phyloP scores from a whole-genome alignment of 1,284 basidiomycete genomes.

The Somion occarium region DNA sequence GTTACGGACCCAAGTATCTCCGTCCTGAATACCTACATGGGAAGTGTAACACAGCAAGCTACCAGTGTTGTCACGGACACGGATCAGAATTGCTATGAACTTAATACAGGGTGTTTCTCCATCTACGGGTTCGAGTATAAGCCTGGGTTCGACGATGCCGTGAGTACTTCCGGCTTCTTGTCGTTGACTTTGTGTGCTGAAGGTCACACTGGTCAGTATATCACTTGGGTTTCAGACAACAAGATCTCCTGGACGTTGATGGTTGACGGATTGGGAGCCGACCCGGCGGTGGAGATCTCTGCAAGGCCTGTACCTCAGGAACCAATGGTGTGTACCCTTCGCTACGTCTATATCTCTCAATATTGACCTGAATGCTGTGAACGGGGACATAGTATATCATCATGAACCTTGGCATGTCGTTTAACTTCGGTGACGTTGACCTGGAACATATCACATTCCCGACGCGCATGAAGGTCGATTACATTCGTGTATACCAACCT shows the following conservation, averaged over 20 bases:
- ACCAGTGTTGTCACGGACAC: conserved; percentile 46
- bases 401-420: conserved; percentile 50
- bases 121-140: conserved; percentile 46
- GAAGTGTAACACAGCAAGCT: conserved; percentile 57
- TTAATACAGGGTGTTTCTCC: conserved; percentile 34
- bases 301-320: conserved; percentile 59
- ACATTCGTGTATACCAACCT: conserved; percentile 54
- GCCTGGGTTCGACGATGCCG: conserved; percentile 33
- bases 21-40: conserved; percentile 43
- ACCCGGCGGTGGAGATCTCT: conserved; percentile 45
- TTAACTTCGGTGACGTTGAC: conserved; percentile 49
- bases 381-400: conserved; percentile 38
- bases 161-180: conserved; percentile 10
- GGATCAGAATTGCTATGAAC: conserved; percentile 52
- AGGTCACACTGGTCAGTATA: conserved; percentile 35
- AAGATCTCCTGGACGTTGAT: conserved; percentile 56
- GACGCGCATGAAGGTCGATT: conserved; percentile 49
- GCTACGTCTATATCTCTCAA: neutral
- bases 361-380: neutral
- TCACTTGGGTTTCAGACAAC: conserved; percentile 54
- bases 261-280: conserved; percentile 50
- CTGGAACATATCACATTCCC: conserved; percentile 40
- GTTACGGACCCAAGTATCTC: conserved; percentile 46
- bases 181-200: conserved; percentile 15
- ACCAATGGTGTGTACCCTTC: conserved; percentile 43